phyloP scores from a whole-genome alignment of 768 basidiomycete species.

The Amanita fuliginea region DNA sequence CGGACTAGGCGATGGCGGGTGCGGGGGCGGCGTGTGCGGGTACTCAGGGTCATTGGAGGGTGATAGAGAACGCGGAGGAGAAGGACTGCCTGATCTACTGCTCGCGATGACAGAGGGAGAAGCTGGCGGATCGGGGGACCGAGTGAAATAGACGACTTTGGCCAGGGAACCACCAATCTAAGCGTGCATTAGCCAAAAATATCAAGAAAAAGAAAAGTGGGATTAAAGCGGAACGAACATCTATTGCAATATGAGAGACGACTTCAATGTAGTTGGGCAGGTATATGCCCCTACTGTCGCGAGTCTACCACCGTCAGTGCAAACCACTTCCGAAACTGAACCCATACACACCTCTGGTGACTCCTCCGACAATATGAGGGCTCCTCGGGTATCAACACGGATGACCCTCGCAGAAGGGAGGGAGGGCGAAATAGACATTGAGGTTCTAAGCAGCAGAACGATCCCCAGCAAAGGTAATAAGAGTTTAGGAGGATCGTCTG shows the following conservation, averaged over 20 bases:
- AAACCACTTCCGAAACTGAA: not conserved
- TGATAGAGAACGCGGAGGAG: conserved; percentile 32
- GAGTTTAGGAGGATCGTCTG: not conserved
- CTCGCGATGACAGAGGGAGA: conserved; percentile 63
- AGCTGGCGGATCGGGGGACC: conserved; percentile 77
- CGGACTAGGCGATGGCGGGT: conserved; percentile 22
- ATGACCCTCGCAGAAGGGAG: conserved; percentile 80
- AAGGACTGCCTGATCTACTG: conserved; percentile 39
- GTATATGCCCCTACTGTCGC: conserved; percentile 95
- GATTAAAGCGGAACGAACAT: conserved; percentile 46
- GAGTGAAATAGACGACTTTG: conserved; percentile 97
- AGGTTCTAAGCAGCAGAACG: not conserved
- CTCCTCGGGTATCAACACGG: conserved; percentile 91
- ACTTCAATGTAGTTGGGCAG: conserved; percentile 97
- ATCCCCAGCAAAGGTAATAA: conserved; percentile 3
- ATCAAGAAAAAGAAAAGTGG: not conserved
- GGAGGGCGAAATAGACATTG: conserved; percentile 37
- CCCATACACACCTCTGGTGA: conserved; percentile 69
- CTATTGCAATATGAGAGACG: conserved; percentile 94
- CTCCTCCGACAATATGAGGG: conserved; percentile 87
- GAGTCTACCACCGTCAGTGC: conserved; percentile 39
- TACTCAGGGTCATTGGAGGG: conserved; percentile 23
- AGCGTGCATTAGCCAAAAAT: conserved; percentile 9
- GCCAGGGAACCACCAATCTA: conserved; percentile 96
- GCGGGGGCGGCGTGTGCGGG: conserved; percentile 19